Base-by-base conservation (phyloP, 1,139 yeast genomes). In the Blastobotrys persicus region DNA sequence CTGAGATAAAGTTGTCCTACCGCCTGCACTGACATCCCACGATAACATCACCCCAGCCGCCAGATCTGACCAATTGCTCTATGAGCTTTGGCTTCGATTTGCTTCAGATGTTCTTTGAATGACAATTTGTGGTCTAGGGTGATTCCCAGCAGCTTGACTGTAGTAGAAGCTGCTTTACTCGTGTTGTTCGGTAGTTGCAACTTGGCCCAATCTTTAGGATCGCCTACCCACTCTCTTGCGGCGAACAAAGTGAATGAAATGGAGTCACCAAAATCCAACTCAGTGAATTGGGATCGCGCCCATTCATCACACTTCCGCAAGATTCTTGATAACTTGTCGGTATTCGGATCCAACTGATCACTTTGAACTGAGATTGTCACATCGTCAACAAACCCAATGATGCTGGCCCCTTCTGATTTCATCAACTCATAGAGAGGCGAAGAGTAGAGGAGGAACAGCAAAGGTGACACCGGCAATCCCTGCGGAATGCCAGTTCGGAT, bases 401-500 rank as follows among this genome's bases (percentile, higher is more conserved):
- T 45, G 13, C 28, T 46, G n/a, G 44, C 56, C 2, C 51, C 49
- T n/a, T 12, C 26, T 20, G 9, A 17, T 39, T 35, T 43, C 39
- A 52, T 32, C 9, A 31, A 34, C 1, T 45, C 31, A 16, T 55
- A 55, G 26, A 55, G 48, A 2, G 51, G 48, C 7, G 46, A 44
- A 13, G 59, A 48, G 44, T 55, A 55, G 7, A 56, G 38, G 26
- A 55, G 41, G 28, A 56, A 55, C 17, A 55, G 44, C 41, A 55
- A 34, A 4, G 56, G 57, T 5, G 57, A 56, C 7, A 53, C 48
- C 4, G 59, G 58, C n/a, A 55, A 55, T 7, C 57, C 58, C 28
- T 55, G 58, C 2, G 58, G 58, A 31, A 55, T 55, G 14, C 58
- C 57, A 1, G 50, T 51, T 17, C 32, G 23, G 6, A 50, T 18